Conservation (phyloP, 495 filamentous ascomycete genomes). For the Cercophora sp. region DNA sequence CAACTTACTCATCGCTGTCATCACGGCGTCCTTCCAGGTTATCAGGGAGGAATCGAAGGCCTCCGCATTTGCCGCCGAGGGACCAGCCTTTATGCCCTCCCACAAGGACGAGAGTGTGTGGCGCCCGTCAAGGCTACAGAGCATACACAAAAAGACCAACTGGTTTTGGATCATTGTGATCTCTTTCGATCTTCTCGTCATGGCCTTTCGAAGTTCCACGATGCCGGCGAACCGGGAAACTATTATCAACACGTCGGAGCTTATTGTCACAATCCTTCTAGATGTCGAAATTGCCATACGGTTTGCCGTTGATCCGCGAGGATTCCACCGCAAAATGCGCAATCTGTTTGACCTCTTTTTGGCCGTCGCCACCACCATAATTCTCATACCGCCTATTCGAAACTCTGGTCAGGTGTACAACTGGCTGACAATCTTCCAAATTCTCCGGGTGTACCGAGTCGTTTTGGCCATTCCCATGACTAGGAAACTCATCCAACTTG, state of each 20-base stretch:
- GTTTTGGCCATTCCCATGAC: slow-evolving; percentile 87
- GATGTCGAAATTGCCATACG: slow-evolving; percentile 78
- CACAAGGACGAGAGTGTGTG: slow-evolving; percentile 46
- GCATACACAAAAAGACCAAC: slow-evolving; percentile 64
- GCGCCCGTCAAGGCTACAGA: slow-evolving; percentile 56
- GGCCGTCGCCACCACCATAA: slow-evolving; percentile 74
- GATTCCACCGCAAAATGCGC: slow-evolving; percentile 64
- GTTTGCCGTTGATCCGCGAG: slow-evolving; percentile 71
- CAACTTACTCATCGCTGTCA: slow-evolving; percentile 95
- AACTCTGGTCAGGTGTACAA: slow-evolving; percentile 73
- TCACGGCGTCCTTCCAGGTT: slow-evolving; percentile 97
- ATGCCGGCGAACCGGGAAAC: slow-evolving; percentile 57
- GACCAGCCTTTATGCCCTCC: slow-evolving; percentile 37
- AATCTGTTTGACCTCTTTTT: slow-evolving; percentile 80
- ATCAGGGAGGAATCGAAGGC: slow-evolving; percentile 94
- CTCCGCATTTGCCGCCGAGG: slow-evolving; percentile 83
- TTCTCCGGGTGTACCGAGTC: slow-evolving; percentile 85
- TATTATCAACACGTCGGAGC: slow-evolving; percentile 62
- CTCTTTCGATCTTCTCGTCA: slow-evolving; percentile 66
- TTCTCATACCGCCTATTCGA: slow-evolving; percentile 79
- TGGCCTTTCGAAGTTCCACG: slow-evolving; percentile 67
- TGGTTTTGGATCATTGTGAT: slow-evolving; percentile 83
- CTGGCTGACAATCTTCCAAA: slow-evolving; percentile 91
- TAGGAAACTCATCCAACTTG: slow-evolving; percentile 75
- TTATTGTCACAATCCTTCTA: slow-evolving; percentile 72